Conservation (phyloP, 2,329 filamentous ascomycete species). For the Scytalidium lignicola region DNA sequence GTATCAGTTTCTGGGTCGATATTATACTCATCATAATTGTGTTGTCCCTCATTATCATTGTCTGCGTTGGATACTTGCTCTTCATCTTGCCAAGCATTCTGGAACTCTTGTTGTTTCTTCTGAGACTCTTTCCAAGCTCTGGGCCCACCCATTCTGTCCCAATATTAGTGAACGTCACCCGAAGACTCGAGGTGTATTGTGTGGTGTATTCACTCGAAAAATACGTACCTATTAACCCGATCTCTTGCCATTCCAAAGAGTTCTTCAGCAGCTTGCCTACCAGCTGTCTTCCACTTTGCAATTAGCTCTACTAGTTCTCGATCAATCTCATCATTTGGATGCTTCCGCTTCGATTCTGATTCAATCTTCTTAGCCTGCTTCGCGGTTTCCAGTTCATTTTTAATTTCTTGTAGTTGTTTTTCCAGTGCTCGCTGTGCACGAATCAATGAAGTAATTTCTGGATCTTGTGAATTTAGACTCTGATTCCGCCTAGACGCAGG, state of each 20-base stretch:
- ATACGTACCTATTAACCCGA: constrained; percentile 44
- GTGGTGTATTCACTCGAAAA: neutral
- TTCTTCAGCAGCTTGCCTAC: constrained; percentile 61
- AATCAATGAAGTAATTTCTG: constrained; percentile 25
- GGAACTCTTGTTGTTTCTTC: constrained; percentile 37
- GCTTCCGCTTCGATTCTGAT: constrained; percentile 14
- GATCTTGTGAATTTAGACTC: constrained; percentile 12
- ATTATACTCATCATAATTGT: constrained; percentile 27
- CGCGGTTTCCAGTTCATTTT: constrained; percentile 41
- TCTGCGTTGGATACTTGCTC: too few species aligned
- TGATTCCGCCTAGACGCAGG: constrained; percentile 20
- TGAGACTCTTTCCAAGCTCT: constrained; percentile 48
- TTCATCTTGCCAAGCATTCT: constrained; percentile 35
- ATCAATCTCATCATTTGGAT: constrained; percentile 31
- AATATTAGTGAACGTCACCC: constrained; percentile 3
- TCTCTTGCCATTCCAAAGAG: constrained; percentile 57
- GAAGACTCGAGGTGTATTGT: neutral
- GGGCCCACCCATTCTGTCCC: constrained; percentile 52
- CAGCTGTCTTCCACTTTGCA: constrained; percentile 55
- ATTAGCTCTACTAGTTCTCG: constrained; percentile 51
- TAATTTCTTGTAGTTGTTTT: constrained; percentile 22
- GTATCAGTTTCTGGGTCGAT: constrained; percentile 29
- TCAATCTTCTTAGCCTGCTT: constrained; percentile 50
- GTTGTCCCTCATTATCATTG: constrained; percentile 27
- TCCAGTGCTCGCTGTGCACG: constrained; percentile 28